A percentile compares a stretch with the other conserved stretches of the same genome.
phyloP scores from a whole-genome alignment of 495 filamentous ascomycete genomes.

The Tuber indicum region DNA sequence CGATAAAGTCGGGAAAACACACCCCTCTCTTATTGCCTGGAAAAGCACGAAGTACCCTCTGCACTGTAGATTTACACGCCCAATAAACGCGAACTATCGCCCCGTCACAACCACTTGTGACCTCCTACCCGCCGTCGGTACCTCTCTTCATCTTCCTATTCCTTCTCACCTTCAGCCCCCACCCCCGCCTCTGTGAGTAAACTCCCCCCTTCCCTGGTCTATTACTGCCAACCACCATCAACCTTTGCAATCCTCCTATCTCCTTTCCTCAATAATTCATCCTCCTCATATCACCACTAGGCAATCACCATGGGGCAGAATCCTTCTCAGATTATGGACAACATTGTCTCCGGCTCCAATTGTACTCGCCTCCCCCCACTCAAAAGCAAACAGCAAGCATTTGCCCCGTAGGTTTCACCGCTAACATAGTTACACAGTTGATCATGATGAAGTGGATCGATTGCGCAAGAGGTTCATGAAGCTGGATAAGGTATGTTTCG shows the following conservation, averaged over 20 bases:
- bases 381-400: slow-evolving; percentile 3
- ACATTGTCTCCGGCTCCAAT: slow-evolving; percentile 92
- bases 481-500: slow-evolving; percentile 71
- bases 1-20: not conserved
- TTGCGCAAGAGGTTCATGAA: slow-evolving; percentile 98
- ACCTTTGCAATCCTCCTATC: slow-evolving; percentile 10
- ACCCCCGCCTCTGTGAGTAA: not conserved
- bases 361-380: slow-evolving; percentile 53
- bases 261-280: slow-evolving; percentile 4
- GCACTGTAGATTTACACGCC: not conserved
- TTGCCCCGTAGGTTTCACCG: slow-evolving; percentile 11
- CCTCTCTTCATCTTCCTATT: slow-evolving; percentile 9
- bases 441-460: slow-evolving; percentile 91
- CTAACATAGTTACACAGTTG: slow-evolving; percentile 55
- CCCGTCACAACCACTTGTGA: slow-evolving; percentile 1
- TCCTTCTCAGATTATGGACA: slow-evolving; percentile 78
- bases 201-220: slow-evolving; percentile 17
- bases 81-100: slow-evolving; percentile 1
- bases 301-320: slow-evolving; percentile 69
- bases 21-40: not conserved
- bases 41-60: not conserved
- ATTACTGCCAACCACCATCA: slow-evolving; percentile 22
- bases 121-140: not conserved
- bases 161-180: slow-evolving; percentile 2
- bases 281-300: not conserved